These are phyloP conservation scores for Aspergillus sclerotialis DNA, from an alignment of 2,329 filamentous ascomycete species.

Conservation along the genomic window DNA sequence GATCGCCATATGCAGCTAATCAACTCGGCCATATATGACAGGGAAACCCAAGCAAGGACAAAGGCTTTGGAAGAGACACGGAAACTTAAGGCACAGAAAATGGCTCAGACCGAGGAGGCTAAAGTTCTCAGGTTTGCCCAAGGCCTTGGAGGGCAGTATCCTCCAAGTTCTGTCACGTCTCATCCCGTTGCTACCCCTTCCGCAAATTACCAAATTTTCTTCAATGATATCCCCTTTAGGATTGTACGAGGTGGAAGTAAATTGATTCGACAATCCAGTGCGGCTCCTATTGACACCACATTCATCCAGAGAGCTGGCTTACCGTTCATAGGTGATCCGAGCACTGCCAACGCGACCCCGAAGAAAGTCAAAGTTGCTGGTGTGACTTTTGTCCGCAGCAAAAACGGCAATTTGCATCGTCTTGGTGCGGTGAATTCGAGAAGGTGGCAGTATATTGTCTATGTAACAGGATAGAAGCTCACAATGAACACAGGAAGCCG, in stretches of 20 bases:
- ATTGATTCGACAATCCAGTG: constrained; percentile 66
- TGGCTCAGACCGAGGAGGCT: constrained; percentile 46
- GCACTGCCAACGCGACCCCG: constrained; percentile 61
- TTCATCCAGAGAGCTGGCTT: constrained; percentile 36
- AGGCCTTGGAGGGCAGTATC: constrained; percentile 16
- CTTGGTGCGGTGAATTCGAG: constrained; percentile 68
- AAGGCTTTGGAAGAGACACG: constrained; percentile 67
- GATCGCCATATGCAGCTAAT: constrained; percentile 78
- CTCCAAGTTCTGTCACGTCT: constrained; percentile 12
- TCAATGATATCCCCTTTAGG: constrained; percentile 67
- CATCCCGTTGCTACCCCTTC: constrained; percentile 21
- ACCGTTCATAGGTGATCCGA: constrained; percentile 46
- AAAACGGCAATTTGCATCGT: constrained; percentile 78
- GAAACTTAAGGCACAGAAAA: constrained; percentile 44
- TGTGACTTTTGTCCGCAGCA: constrained; percentile 77
- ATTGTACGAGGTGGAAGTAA: constrained; percentile 76
- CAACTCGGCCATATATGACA: constrained; percentile 70
- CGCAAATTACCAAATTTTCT: constrained; percentile 55
- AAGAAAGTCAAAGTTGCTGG: constrained; percentile 67
- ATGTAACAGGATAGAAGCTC: constrained; percentile 9
- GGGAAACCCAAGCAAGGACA: constrained; percentile 60
- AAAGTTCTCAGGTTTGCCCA: constrained; percentile 36
- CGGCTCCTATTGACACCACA: constrained; percentile 23
- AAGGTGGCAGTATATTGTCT: constrained; percentile 51
- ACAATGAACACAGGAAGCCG: constrained; percentile 21